Evolutionary conservation across 2,329 filamentous ascomycete species (phyloP).

Genomic region (Claviceps arundinis): DNA sequence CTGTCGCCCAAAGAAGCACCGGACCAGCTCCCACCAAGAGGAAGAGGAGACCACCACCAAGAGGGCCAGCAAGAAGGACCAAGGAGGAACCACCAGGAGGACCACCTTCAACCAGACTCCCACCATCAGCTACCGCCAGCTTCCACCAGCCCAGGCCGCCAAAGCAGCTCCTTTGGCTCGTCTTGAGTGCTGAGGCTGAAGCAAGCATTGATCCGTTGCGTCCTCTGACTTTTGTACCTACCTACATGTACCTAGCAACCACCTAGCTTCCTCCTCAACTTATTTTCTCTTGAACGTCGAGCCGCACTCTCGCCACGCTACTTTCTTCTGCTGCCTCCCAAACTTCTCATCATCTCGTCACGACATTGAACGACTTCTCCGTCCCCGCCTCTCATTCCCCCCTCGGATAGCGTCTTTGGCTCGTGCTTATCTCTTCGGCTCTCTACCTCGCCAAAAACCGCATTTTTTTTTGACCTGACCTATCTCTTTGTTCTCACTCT

Average conservation of each 20-base stretch:
- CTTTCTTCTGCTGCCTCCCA: not conserved
- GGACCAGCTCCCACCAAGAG: not conserved
- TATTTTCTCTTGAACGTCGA: constrained; percentile 3
- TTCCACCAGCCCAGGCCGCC: not conserved
- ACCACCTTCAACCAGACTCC: not conserved
- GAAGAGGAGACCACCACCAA: not conserved
- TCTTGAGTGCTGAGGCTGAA: constrained; percentile 6
- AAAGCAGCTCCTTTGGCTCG: constrained; percentile 2
- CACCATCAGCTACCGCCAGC: not conserved
- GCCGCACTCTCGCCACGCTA: constrained; percentile 2
- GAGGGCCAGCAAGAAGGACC: no score
- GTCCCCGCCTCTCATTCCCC: not conserved
- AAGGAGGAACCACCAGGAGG: not conserved
- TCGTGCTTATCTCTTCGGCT: not conserved
- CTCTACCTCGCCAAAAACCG: not conserved
- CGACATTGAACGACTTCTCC: not conserved
- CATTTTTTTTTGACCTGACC: not conserved
- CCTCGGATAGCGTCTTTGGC: not conserved
- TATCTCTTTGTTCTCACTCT: not conserved
- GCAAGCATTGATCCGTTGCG: constrained; percentile 3
- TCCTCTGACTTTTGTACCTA: not conserved
- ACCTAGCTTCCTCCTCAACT: constrained; percentile 2
- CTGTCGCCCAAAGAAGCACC: not conserved
- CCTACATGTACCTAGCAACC: not conserved
- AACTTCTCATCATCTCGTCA: not conserved